phyloP scores from a whole-genome alignment of 129 eudicot genomes.

The Lactuca sativa region DNA sequence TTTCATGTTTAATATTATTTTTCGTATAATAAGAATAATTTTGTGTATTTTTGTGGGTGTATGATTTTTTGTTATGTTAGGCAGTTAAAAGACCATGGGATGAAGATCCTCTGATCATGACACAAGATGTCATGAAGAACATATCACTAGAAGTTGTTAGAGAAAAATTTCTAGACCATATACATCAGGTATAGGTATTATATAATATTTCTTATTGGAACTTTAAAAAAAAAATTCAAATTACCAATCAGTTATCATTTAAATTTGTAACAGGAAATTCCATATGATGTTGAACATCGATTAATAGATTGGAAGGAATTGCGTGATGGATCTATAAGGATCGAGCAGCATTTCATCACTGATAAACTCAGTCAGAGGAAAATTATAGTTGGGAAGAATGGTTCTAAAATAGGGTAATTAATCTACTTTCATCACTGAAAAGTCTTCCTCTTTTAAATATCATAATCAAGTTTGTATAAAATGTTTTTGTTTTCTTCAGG shows the following conservation, averaged over 20 bases:
- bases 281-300: slow-evolving; percentile 84
- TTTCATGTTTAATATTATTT: background rate
- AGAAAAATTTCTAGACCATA: slow-evolving; percentile 75
- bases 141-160: slow-evolving; percentile 88
- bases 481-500: slow-evolving; percentile 44
- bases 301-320: slow-evolving; percentile 84
- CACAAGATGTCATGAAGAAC: slow-evolving; percentile 93
- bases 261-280: slow-evolving; percentile 65
- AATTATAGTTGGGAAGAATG: slow-evolving; percentile 87
- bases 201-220: background rate
- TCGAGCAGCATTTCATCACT: slow-evolving; percentile 93
- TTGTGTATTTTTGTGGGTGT: no score
- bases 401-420: slow-evolving; percentile 87
- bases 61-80: slow-evolving; percentile 35
- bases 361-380: slow-evolving; percentile 71
- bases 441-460: no score
- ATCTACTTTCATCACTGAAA: slow-evolving; percentile 9
- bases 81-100: slow-evolving; percentile 97
- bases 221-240: background rate
- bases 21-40: background rate
- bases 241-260: no score
- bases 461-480: no score
- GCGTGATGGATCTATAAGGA: slow-evolving; percentile 81
- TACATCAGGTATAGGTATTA: slow-evolving; percentile 68
- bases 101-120: slow-evolving; percentile 82